Conservation (phyloP, 495 filamentous ascomycete species). For the Schizothecium vesticola region DNA sequence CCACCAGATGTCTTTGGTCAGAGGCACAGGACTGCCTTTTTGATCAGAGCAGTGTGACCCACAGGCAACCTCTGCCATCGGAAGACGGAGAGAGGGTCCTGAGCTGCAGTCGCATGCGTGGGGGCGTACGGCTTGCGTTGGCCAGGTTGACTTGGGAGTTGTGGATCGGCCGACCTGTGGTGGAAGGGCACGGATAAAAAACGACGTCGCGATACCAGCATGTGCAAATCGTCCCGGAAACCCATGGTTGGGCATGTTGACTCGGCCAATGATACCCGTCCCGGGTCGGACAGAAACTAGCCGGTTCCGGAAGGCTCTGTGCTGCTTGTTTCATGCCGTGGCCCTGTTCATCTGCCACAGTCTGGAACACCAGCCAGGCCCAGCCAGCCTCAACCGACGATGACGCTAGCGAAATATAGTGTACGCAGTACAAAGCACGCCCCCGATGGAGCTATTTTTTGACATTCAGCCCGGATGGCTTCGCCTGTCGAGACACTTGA, state of each 20-base stretch:
- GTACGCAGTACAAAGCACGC: constrained; percentile 5
- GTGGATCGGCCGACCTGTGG: neutral
- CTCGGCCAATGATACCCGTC: neutral
- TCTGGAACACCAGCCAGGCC: neutral
- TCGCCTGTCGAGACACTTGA: neutral
- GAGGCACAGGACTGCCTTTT: neutral
- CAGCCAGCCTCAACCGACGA: constrained; percentile 17
- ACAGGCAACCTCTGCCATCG: neutral
- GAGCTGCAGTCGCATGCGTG: too few species aligned
- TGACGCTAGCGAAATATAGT: neutral
- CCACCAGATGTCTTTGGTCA: constrained; percentile 2
- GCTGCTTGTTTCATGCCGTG: constrained; percentile 18
- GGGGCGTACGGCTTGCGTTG: too few species aligned
- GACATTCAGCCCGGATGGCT: constrained; percentile 6
- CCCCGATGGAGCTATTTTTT: constrained; percentile 5
- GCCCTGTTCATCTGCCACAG: constrained; percentile 4
- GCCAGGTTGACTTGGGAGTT: too few species aligned
- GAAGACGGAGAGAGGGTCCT: neutral
- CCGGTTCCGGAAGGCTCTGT: constrained; percentile 16
- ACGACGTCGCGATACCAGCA: neutral
- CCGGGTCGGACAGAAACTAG: constrained; percentile 5
- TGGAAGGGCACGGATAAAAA: neutral
- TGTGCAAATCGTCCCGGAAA: neutral
- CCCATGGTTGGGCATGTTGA: neutral
- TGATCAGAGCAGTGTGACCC: neutral